phyloP scores from a whole-genome alignment of 2,329 filamentous ascomycete genomes.

The Xylaria hypoxylon region DNA sequence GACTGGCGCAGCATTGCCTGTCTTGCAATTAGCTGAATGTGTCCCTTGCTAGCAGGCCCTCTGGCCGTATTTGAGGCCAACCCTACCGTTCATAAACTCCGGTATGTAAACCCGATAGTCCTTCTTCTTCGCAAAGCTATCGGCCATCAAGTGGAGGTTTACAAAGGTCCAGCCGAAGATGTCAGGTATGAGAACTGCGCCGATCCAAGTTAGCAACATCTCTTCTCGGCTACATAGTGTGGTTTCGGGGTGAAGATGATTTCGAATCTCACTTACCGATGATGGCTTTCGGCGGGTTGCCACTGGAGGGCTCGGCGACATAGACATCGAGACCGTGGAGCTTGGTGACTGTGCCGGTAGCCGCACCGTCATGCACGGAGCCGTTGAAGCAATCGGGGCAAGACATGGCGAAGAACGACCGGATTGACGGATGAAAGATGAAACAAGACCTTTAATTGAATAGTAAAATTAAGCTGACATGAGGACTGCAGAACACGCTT shows the following conservation, averaged over 20 bases:
- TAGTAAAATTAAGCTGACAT: background rate
- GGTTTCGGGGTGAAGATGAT: background rate
- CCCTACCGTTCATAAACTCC: constrained; percentile 64
- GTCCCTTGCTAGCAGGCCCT: background rate
- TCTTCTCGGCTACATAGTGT: background rate
- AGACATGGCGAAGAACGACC: constrained; percentile 35
- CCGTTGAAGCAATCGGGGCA: constrained; percentile 59
- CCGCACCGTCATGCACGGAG: constrained; percentile 57
- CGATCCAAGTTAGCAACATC: constrained; percentile 5
- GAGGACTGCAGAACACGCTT: too few relatives aligned
- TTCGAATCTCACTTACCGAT: constrained; percentile 45
- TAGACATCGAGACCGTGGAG: constrained; percentile 64
- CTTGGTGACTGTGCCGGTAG: constrained; percentile 58
- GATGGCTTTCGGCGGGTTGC: constrained; percentile 57
- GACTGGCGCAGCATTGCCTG: constrained; percentile 46
- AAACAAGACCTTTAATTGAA: background rate
- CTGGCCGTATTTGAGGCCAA: background rate
- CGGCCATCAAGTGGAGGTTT: constrained; percentile 65
- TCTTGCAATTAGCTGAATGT: constrained; percentile 2
- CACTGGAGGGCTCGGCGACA: constrained; percentile 54
- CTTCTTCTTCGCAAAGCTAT: constrained; percentile 64
- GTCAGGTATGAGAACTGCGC: constrained; percentile 64
- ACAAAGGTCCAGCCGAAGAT: constrained; percentile 66
- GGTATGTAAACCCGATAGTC: constrained; percentile 65
- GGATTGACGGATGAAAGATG: background rate